A percentile compares a stretch with the other conserved stretches of the same genome.
These are phyloP conservation scores for Arthrobotrys sphaeroides DNA, from an alignment of 2,329 filamentous ascomycete genomes.

Conservation along the genomic window DNA sequence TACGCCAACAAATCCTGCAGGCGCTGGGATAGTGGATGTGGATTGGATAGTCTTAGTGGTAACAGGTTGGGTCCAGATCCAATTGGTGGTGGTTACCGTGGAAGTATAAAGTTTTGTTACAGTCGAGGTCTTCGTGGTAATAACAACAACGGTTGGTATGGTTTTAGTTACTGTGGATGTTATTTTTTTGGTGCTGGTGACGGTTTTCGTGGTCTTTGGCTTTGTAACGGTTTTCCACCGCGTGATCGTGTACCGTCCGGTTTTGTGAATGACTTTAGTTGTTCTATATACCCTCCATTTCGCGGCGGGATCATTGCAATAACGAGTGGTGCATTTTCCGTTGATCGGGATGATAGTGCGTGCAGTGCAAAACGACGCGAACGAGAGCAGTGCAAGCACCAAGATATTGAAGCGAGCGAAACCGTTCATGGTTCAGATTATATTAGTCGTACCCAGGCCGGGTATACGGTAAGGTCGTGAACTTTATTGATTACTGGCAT, in stretches of 20 bases:
- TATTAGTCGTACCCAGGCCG: not conserved
- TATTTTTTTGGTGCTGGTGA: not conserved
- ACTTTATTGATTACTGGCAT: not conserved
- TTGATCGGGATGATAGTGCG: conserved; percentile 17
- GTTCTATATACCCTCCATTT: not conserved
- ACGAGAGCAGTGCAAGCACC: conserved; percentile 23
- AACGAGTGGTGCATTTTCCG: conserved; percentile 28
- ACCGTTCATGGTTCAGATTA: not conserved
- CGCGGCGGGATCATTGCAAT: conserved; percentile 3
- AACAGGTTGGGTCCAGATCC: not conserved
- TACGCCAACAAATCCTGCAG: conserved; percentile 22
- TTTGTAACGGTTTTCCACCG: conserved; percentile 29
- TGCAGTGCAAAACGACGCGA: conserved; percentile 25
- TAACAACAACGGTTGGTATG: not conserved
- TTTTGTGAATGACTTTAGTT: conserved; percentile 4
- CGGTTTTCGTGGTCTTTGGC: conserved; percentile 5
- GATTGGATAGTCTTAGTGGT: too few relatives aligned
- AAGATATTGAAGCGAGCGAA: conserved; percentile 25
- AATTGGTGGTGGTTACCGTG: not conserved
- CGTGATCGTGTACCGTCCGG: conserved; percentile 11
- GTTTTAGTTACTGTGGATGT: not conserved
- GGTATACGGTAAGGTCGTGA: not conserved
- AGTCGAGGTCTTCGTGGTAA: not conserved
- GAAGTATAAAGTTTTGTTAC: not conserved
- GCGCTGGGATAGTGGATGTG: conserved; percentile 2